phyloP scores from a whole-genome alignment of 208 protist species.

The Trypanosoma boissoni region DNA sequence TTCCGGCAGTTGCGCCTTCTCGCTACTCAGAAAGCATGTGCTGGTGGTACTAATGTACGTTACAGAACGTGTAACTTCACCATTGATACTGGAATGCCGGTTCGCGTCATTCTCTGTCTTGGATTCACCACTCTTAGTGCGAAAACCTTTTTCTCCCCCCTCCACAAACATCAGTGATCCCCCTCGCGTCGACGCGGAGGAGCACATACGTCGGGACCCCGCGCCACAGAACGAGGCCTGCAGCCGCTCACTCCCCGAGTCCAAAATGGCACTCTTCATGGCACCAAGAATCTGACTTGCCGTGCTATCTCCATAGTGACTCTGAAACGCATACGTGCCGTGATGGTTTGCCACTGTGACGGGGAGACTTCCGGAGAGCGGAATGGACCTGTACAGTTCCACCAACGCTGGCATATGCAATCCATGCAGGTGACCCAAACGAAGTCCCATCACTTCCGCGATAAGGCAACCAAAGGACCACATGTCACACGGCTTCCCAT shows the following conservation, averaged over 20 bases:
- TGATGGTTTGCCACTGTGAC: constrained; percentile 49
- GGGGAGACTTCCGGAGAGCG: constrained; percentile 38
- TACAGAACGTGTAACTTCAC: constrained; percentile 23
- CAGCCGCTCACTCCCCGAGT: constrained; percentile 26
- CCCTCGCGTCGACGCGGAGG: neutral
- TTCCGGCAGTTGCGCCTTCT: constrained; percentile 42
- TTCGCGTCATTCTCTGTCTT: neutral
- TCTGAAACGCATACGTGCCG: constrained; percentile 31
- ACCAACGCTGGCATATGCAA: constrained; percentile 65
- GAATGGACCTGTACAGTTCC: constrained; percentile 58
- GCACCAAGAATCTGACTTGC: constrained; percentile 39
- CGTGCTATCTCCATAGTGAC: constrained; percentile 28
- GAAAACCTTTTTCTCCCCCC: neutral
- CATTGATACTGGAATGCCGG: neutral
- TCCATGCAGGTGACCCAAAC: constrained; percentile 64
- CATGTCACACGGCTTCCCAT: constrained; percentile 78
- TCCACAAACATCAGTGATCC: neutral
- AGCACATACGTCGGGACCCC: neutral
- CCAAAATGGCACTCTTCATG: constrained; percentile 34
- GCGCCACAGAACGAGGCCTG: neutral
- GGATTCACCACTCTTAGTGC: neutral
- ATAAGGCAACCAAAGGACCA: constrained; percentile 83
- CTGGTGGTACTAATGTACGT: constrained; percentile 43
- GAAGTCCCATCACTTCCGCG: constrained; percentile 69
- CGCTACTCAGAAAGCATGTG: constrained; percentile 35